Base-by-base conservation (phyloP, 1,139 yeast genomes). In the Suhomyces guaymorum region DNA sequence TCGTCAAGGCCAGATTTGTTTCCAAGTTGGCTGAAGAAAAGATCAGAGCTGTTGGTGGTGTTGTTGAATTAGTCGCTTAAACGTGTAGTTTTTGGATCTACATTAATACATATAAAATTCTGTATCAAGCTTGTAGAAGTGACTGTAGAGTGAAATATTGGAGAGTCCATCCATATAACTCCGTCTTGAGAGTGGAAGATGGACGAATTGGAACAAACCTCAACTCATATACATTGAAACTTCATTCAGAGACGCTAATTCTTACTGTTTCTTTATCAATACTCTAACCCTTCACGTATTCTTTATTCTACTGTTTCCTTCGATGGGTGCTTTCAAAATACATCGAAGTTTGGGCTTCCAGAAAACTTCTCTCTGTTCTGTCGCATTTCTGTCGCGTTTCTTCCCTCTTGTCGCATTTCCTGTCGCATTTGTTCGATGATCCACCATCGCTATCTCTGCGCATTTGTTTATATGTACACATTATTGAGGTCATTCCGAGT, bases 31-130 rank as follows among this genome's bases (percentile, higher is more conserved):
- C 99, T 70, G 99, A 94, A 83, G 90, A 92, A 80, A 94, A 92
- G 83, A 94, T 94, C 81, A 88, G 86, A 83, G 97, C 95, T 70
- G 99, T 84, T 68, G 99, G 99, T 80, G 99, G 99, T 85, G 98
- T 85, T 69, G 95, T 92, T 73, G 98, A 92, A 81, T 87, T 92
- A 72, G 75, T 92, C 73, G 98, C 98, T 75, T 92, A 88, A 85
- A 26, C 40, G 41, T 40, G 31, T 33, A 30, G 30, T 32, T 21
- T 38, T 21, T 30, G 32, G 21, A 32, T 17, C 34, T 32, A 34
- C 39, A 45, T 43, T 44, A 46, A 46, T 44, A 46, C 45, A 46
- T 41, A 43, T 44, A 38, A 38, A 38, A 33, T 33, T 30, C 41
- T 37, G 35, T 35, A 35, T 31, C n/a, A 6, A 26, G 34, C 24